phyloP scores from a whole-genome alignment of 2,329 filamentous ascomycete species.

The Aspergillus bombycis region DNA sequence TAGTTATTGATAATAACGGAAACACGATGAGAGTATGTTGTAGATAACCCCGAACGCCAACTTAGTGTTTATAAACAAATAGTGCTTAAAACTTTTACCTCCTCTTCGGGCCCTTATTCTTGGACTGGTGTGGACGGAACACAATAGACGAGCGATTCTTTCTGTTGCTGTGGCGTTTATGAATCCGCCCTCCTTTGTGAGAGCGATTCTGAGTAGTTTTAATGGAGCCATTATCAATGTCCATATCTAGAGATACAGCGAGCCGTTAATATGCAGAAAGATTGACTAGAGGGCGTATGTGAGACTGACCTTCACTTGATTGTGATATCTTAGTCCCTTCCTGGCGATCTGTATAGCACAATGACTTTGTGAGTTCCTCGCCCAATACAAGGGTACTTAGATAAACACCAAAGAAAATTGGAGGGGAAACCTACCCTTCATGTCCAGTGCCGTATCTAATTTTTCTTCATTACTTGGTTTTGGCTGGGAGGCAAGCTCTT shows the following conservation, averaged over 20 bases:
- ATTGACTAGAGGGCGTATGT: neutral
- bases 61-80: neutral
- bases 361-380: conserved; percentile 10
- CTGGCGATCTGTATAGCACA: conserved; percentile 20
- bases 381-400: neutral
- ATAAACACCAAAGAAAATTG: neutral
- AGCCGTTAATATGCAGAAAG: conserved; percentile 1
- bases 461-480: conserved; percentile 63
- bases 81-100: conserved; percentile 26
- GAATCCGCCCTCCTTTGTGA: conserved; percentile 39
- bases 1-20: neutral
- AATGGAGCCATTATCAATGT: conserved; percentile 36
- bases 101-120: conserved; percentile 35
- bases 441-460: conserved; percentile 30
- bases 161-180: conserved; percentile 38
- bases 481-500: conserved; percentile 76
- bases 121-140: conserved; percentile 38
- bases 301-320: conserved; percentile 27
- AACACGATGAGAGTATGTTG: neutral
- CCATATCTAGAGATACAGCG: conserved; percentile 39
- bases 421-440: conserved; percentile 27
- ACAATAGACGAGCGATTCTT: conserved; percentile 43
- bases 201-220: conserved; percentile 27
- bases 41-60: conserved; percentile 18
- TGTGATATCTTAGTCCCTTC: conserved; percentile 18